Percentiles rank a stretch among this genome's conserved stretches.
Evolutionary conservation across 306 rosid genomes (phyloP).

Genomic region (Quercus parvula): DNA sequence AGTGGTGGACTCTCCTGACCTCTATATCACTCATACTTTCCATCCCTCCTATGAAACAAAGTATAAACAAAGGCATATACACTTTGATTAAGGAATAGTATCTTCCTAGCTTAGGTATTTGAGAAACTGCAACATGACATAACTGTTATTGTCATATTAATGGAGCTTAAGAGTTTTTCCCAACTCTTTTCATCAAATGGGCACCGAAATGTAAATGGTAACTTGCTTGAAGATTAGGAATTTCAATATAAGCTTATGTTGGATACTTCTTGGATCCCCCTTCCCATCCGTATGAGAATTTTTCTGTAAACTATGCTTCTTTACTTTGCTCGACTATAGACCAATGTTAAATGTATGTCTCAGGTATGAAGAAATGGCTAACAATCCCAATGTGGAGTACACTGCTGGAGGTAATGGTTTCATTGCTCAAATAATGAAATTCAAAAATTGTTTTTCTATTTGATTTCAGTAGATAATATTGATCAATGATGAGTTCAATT

Average conservation of each 20-base stretch:
- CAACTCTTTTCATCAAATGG: not conserved
- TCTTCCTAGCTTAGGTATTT: not conserved
- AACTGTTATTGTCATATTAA: not conserved
- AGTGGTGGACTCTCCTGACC: not conserved
- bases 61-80: not conserved
- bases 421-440: not conserved
- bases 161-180: not conserved
- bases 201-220: not conserved
- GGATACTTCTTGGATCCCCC: not conserved
- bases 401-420: constrained; percentile 82
- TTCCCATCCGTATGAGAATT: not conserved
- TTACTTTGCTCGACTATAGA: not conserved
- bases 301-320: not conserved
- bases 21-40: not conserved
- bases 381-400: constrained; percentile 64
- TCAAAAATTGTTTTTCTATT: not conserved
- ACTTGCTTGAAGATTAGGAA: not conserved
- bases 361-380: constrained; percentile 75
- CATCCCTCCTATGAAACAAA: not conserved
- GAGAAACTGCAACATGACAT: not conserved
- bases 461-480: not conserved
- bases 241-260: not conserved
- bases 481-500: not conserved
- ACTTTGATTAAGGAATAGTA: not conserved
- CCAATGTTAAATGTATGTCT: not conserved